These are phyloP conservation scores for Polytolypa hystricis DNA, from an alignment of 2,329 filamentous ascomycete species.

Conservation along the genomic window DNA sequence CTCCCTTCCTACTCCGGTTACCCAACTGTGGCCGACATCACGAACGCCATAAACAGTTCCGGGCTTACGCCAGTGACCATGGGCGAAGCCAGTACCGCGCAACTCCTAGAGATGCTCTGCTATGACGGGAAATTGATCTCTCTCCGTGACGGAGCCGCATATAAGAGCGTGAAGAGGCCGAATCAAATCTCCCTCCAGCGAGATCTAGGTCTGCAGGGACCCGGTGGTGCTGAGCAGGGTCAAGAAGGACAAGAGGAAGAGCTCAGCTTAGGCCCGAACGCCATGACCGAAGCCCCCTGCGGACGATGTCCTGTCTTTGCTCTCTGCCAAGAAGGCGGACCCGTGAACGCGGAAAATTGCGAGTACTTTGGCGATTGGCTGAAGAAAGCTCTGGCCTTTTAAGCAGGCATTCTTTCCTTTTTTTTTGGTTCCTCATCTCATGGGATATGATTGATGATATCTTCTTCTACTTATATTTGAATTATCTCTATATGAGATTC, in stretches of 20 bases:
- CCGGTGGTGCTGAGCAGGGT: slow-evolving; percentile 21
- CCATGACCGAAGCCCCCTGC: slow-evolving; percentile 80
- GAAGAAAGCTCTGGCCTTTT: slow-evolving; percentile 30
- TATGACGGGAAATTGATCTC: slow-evolving; percentile 75
- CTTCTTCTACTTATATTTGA: neutral
- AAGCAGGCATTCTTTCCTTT: slow-evolving; percentile 6
- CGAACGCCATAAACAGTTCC: slow-evolving; percentile 57
- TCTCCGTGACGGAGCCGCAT: slow-evolving; percentile 40
- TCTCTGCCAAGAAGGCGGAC: slow-evolving; percentile 80
- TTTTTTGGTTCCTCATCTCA: neutral
- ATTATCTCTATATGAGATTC: neutral
- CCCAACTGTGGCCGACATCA: slow-evolving; percentile 69
- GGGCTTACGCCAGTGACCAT: slow-evolving; percentile 62
- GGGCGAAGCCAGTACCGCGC: slow-evolving; percentile 63
- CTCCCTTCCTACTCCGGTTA: slow-evolving; percentile 62
- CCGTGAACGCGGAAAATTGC: slow-evolving; percentile 80
- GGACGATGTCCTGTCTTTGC: slow-evolving; percentile 88
- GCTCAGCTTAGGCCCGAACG: slow-evolving; percentile 49
- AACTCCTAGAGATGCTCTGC: slow-evolving; percentile 76
- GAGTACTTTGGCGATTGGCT: slow-evolving; percentile 88
- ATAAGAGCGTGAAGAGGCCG: slow-evolving; percentile 35
- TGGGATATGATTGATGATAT: neutral
- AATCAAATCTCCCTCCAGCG: slow-evolving; percentile 22
- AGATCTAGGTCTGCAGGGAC: slow-evolving; percentile 23
- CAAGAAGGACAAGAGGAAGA: slow-evolving; percentile 22